Percentiles rank a stretch among this genome's conserved stretches.
Evolutionary conservation across 1,284 basidiomycete species (phyloP).

Genomic region (Macrocybe sp.): DNA sequence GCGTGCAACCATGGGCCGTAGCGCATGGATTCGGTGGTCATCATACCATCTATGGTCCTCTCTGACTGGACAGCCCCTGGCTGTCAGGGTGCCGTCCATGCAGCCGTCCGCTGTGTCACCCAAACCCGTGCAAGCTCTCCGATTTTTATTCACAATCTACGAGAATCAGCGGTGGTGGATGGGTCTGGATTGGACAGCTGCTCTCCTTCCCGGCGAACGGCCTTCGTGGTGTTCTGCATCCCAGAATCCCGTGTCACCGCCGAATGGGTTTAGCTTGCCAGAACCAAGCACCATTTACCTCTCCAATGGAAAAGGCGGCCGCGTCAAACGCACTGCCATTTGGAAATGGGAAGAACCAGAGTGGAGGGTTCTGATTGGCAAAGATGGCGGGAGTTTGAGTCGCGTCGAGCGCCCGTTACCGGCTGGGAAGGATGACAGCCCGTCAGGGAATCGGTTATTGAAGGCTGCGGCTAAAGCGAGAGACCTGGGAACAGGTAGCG

Average conservation of each 20-base stretch:
- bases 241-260: constrained; percentile 57
- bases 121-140: constrained; percentile 40
- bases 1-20: constrained; percentile 51
- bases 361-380: constrained; percentile 72
- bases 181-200: constrained; percentile 89
- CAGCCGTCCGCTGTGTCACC: constrained; percentile 30
- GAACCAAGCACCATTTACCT: constrained; percentile 48
- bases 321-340: constrained; percentile 65
- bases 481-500: constrained; percentile 25
- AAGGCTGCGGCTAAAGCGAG: constrained; percentile 45
- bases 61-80: constrained; percentile 50
- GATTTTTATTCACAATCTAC: constrained; percentile 84
- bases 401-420: constrained; percentile 60
- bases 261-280: constrained; percentile 62
- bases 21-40: constrained; percentile 63
- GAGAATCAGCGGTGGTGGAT: constrained; percentile 97
- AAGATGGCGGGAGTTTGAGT: constrained; percentile 42
- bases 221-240: constrained; percentile 80
- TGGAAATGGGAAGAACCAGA: constrained; percentile 89
- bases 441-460: constrained; percentile 32
- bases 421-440: constrained; percentile 42
- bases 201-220: constrained; percentile 85
- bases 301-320: constrained; percentile 37
- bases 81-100: constrained; percentile 33
- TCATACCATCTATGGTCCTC: constrained; percentile 42